A percentile compares a stretch with the other conserved stretches of the same genome.
These are phyloP conservation scores for Davidsoniella australis DNA, from an alignment of 2,329 filamentous ascomycete genomes.

Conservation along the genomic window DNA sequence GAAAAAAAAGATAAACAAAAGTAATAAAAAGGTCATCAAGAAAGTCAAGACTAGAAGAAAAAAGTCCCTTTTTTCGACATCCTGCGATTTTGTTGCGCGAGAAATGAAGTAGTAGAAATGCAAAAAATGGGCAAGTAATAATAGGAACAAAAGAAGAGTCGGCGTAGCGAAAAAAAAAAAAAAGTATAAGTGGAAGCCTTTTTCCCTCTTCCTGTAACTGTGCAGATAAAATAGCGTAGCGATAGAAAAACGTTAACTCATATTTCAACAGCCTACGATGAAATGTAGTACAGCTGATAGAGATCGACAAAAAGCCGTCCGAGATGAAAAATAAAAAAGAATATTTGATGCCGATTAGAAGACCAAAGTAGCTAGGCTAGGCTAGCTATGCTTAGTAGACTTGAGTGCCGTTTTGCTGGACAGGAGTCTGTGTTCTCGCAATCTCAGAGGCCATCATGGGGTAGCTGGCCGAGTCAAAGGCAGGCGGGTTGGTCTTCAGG, in stretches of 20 bases:
- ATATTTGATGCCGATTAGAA: neutral
- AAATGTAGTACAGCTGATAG: no score
- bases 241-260: no score
- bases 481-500: conserved; percentile 36
- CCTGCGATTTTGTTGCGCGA: no score
- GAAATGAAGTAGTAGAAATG: no score
- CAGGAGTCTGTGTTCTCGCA: conserved; percentile 3
- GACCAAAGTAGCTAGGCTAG: neutral
- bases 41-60: neutral
- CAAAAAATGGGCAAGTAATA: neutral
- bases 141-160: neutral
- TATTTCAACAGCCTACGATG: no score
- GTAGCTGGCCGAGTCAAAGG: conserved; percentile 37
- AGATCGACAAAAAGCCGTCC: no score
- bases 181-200: no score
- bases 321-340: neutral
- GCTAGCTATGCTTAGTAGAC: conserved; percentile 10
- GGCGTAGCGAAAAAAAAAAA: neutral
- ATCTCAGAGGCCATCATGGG: conserved; percentile 26
- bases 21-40: neutral
- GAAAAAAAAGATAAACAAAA: conserved; percentile 2
- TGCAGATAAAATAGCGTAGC: no score
- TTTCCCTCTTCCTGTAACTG: no score
- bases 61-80: neutral
- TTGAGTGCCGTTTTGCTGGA: conserved; percentile 12